Percentiles rank a stretch among this genome's conserved stretches.
These are phyloP conservation scores for Plectosphaerella sp. DNA, from an alignment of 2,329 filamentous ascomycete genomes.

Conservation along the genomic window DNA sequence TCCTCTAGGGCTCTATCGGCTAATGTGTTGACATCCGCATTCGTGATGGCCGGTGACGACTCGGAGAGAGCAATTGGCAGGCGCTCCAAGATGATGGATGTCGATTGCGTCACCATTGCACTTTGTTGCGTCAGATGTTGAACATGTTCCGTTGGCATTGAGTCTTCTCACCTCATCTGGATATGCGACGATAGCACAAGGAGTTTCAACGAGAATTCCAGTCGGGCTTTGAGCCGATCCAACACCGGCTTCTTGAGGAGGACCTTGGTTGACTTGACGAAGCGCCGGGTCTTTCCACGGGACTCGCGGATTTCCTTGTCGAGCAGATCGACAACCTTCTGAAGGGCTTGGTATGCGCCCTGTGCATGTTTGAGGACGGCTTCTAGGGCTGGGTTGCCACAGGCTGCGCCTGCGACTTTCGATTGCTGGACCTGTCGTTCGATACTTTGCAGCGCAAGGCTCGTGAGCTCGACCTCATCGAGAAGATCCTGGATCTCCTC, in stretches of 20 bases:
- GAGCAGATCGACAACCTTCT: conserved; percentile 8
- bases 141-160: no score
- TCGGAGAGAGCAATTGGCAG: no score
- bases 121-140: no score
- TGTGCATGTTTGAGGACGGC: not conserved
- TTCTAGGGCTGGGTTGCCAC: not conserved
- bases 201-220: no score
- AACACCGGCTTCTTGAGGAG: conserved; percentile 13
- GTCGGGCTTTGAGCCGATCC: conserved; percentile 11
- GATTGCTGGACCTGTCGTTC: not conserved
- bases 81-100: no score
- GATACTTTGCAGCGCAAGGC: not conserved
- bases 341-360: conserved; percentile 7
- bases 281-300: conserved; percentile 12
- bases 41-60: no score
- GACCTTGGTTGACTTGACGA: conserved; percentile 12
- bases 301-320: conserved; percentile 6
- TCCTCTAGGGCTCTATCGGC: no score
- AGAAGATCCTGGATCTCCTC: conserved; percentile 2
- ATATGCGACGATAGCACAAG: no score
- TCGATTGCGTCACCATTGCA: no score
- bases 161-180: no score
- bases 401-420: no score
- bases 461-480: not conserved
- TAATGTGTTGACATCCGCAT: no score